These are phyloP conservation scores for Eustoma russellianum DNA, from an alignment of 257 asterid genomes.

Conservation along the genomic window DNA sequence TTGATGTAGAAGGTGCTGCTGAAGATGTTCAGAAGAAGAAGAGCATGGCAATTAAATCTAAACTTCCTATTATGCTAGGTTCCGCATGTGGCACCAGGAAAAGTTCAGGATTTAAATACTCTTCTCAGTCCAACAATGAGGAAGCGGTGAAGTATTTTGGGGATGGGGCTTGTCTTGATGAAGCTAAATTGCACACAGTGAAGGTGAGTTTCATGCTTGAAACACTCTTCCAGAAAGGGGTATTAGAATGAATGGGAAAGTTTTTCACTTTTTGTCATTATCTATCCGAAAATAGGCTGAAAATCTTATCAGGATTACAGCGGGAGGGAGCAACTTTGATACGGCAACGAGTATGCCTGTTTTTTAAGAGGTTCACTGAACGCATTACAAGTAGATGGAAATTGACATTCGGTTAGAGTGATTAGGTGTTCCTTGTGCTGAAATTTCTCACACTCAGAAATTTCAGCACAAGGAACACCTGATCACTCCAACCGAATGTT, in stretches of 20 bases:
- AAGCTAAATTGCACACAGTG: constrained; percentile 14
- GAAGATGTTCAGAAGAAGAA: constrained; percentile 26
- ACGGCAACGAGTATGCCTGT: not conserved
- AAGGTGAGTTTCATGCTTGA: constrained; percentile 28
- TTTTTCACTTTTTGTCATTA: not conserved
- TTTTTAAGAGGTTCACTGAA: not conserved
- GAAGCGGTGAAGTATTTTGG: constrained; percentile 18
- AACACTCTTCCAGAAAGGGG: not conserved
- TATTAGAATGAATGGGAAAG: not conserved
- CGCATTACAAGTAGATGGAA: not conserved
- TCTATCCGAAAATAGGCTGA: not conserved
- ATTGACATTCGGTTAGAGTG: not conserved
- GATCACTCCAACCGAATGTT: too few relatives aligned
- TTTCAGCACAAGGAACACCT: too few relatives aligned
- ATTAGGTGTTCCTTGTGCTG: not conserved
- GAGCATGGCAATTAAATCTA: constrained; percentile 17
- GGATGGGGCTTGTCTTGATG: constrained; percentile 19
- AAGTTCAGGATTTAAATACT: constrained; percentile 22
- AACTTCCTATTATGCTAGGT: constrained; percentile 42
- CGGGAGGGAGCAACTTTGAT: not conserved
- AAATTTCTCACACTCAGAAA: too few relatives aligned
- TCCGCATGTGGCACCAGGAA: constrained; percentile 47
- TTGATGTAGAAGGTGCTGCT: constrained; percentile 23
- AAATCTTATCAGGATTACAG: not conserved
- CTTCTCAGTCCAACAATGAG: constrained; percentile 15